These are phyloP conservation scores for Trichoderma cornu-damae DNA, from an alignment of 2,329 filamentous ascomycete species.

Conservation along the genomic window DNA sequence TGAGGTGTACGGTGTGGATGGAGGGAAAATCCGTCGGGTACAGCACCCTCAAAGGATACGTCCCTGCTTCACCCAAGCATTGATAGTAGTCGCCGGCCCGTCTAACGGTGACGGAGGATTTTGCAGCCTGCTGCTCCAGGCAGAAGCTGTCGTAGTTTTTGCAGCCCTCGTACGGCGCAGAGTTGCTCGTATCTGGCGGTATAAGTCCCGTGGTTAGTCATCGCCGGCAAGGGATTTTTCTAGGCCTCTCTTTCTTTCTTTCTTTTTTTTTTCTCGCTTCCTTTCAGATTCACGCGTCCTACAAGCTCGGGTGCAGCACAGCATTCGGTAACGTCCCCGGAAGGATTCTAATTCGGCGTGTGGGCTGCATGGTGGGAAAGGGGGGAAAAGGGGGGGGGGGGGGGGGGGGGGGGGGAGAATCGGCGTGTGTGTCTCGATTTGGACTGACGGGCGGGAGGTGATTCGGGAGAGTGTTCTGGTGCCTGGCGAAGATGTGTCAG, in stretches of 20 bases:
- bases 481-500: background rate
- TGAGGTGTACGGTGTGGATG: background rate
- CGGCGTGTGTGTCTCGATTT: slow-evolving; percentile 2
- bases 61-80: background rate
- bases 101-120: background rate
- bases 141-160: slow-evolving; percentile 9
- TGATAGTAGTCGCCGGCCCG: background rate
- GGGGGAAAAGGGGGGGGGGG: background rate
- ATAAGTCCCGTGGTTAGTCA: background rate
- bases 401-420: background rate
- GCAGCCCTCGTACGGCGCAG: too few species aligned
- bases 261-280: background rate
- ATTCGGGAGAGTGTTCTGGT: background rate
- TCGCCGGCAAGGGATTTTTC: background rate
- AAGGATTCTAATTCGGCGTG: background rate
- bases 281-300: background rate
- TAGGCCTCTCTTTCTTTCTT: background rate
- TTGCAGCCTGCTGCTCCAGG: slow-evolving; percentile 2
- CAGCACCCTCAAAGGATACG: background rate
- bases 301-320: background rate
- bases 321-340: background rate
- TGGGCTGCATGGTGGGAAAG: background rate
- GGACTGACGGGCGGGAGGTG: background rate
- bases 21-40: background rate
- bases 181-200: background rate